These are phyloP conservation scores for Ophiostoma australiae DNA, from an alignment of 2,329 filamentous ascomycete genomes.

Conservation along the genomic window DNA sequence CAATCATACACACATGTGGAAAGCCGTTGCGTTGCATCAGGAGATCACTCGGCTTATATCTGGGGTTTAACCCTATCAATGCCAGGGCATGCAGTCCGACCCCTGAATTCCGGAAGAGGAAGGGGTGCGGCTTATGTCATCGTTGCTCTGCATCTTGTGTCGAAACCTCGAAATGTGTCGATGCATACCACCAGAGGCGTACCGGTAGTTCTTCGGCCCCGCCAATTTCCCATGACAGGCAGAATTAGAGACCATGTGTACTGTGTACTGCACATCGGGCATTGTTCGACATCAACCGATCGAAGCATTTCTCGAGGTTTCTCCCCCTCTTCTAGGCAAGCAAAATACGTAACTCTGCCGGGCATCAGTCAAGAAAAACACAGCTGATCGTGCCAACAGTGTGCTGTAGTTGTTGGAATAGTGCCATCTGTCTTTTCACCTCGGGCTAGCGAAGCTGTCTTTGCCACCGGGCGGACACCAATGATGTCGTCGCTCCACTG, in stretches of 20 bases:
- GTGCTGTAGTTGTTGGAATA: neutral
- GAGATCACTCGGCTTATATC: neutral
- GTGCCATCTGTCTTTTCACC: neutral
- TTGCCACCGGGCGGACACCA: constrained; percentile 1
- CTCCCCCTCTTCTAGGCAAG: neutral
- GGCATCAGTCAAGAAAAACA: neutral
- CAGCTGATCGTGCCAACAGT: neutral
- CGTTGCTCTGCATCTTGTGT: neutral
- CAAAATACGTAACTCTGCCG: neutral
- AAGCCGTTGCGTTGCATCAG: neutral
- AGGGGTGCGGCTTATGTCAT: constrained; percentile 1
- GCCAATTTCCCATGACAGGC: neutral
- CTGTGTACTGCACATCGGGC: no score
- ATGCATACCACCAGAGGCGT: neutral
- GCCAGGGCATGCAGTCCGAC: neutral
- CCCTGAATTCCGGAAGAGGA: neutral
- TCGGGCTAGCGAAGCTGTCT: neutral
- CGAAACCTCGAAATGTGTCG: neutral
- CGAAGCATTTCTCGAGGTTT: neutral
- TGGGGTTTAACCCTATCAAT: constrained; percentile 4
- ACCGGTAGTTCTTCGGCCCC: neutral
- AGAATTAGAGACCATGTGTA: neutral
- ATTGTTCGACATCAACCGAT: neutral
- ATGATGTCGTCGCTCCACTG: constrained; percentile 8
- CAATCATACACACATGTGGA: neutral